Base-by-base conservation (phyloP, 1,284 basidiomycete genomes). In the Dichomitus squalens region DNA sequence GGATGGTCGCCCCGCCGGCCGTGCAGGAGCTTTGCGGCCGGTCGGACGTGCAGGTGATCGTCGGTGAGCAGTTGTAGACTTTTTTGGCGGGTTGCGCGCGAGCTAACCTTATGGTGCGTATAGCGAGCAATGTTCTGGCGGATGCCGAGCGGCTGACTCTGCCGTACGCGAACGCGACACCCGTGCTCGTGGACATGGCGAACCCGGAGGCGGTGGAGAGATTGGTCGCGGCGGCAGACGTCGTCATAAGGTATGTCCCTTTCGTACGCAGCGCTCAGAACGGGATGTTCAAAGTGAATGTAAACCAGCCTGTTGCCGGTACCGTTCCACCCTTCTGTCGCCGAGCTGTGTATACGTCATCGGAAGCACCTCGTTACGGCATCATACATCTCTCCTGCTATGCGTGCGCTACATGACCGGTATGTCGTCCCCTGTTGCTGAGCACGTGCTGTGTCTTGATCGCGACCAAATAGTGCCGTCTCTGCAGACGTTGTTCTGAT, bases 1-100 rank as follows among this genome's bases (percentile, higher is more conserved):
- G 95, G 18, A 95, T 96, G 85, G 95, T 96, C 21, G 92, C 93
- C 12, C 87, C 88, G 3, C 94, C 93, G 11, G 89, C 89, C 7
- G 87, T 93, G 6, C 84, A 90, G 59, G 85, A 91, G 68, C 82
- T 96, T 49, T 75, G 83, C 68, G 71, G 78, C 65, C 73, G 79
- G 46, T 61, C 67, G 0, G 89, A 92, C 62, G 74, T 94, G 0
- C 77, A 85, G 50, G 73, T 96, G 29, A 72, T 90, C 2, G 83
- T 95, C 61, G 93, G 93, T 93, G 58, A 67, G 88, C 81, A 52
- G 14, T 33, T 36, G 40, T 20, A 23, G 50, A 48, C 55, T 16
- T 18, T 38, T 44, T 58, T 48, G 36, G 36, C 63, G 49, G 18
- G 14, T 40, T 34, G 33, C 18, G 8, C 60, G 25, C n/a, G 34